Evolutionary conservation across 140 eudicot genomes (phyloP).

Genomic region (Stevia rebaudiana): DNA sequence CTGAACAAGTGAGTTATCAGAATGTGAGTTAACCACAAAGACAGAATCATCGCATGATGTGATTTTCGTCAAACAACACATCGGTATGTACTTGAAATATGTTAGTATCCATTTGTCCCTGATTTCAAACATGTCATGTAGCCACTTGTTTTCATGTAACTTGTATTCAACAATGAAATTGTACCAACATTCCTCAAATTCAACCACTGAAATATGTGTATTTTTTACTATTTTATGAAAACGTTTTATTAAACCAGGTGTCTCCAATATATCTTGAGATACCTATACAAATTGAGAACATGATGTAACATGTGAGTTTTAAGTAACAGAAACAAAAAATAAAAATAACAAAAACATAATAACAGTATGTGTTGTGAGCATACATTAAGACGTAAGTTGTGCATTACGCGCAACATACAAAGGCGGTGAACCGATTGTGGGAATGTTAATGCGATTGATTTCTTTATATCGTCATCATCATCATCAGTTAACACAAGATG

Average conservation of each 20-base stretch:
- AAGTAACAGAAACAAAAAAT: too few species aligned
- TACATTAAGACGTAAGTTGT: not conserved
- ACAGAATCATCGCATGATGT: not conserved
- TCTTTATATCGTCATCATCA: not conserved
- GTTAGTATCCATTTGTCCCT: not conserved
- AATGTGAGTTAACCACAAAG: not conserved
- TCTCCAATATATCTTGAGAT: not conserved
- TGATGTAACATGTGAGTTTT: too few species aligned
- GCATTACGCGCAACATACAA: slow-evolving; percentile 1
- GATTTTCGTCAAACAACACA: slow-evolving; percentile 8
- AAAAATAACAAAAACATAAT: too few species aligned
- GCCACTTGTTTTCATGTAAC: not conserved
- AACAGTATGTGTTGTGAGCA: too few species aligned
- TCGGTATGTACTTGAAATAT: slow-evolving; percentile 5
- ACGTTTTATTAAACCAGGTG: not conserved
- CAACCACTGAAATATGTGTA: not conserved
- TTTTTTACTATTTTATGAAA: slow-evolving; percentile 3
- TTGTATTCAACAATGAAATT: not conserved
- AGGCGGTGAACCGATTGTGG: not conserved
- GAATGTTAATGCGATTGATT: not conserved
- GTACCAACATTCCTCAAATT: not conserved
- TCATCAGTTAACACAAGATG: not conserved
- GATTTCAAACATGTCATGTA: slow-evolving; percentile 3
- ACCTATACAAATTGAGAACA: not conserved
- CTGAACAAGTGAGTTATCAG: not conserved